Evolutionary conservation across 2,329 filamentous ascomycete species (phyloP).

Genomic region (Berkeleyomyces rouxiae): DNA sequence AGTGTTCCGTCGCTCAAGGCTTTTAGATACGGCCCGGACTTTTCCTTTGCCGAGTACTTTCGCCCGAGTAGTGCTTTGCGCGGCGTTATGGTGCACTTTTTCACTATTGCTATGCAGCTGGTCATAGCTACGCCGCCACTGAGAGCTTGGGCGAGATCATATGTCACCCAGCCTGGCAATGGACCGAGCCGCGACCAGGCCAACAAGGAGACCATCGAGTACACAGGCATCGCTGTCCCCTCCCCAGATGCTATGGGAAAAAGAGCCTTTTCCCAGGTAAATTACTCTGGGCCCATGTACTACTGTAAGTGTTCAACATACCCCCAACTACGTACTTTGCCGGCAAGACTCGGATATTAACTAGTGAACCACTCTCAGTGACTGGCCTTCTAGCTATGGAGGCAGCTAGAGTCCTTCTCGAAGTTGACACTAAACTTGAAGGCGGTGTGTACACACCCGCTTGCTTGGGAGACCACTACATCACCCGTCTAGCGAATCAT

Average conservation of each 20-base stretch:
- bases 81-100: slow-evolving; percentile 34
- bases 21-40: slow-evolving; percentile 43
- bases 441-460: slow-evolving; percentile 60
- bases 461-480: slow-evolving; percentile 48
- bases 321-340: not conserved
- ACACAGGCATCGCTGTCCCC: slow-evolving; percentile 37
- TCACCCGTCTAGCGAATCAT: slow-evolving; percentile 43
- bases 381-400: slow-evolving; percentile 48
- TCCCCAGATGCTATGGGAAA: slow-evolving; percentile 21
- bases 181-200: slow-evolving; percentile 36
- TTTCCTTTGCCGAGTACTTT: slow-evolving; percentile 39
- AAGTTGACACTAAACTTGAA: slow-evolving; percentile 41
- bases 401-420: slow-evolving; percentile 47
- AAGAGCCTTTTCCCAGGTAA: slow-evolving; percentile 37
- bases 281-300: slow-evolving; percentile 42
- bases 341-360: not conserved
- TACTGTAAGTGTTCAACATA: slow-evolving; percentile 31
- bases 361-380: slow-evolving; percentile 25
- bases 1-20: slow-evolving; percentile 26
- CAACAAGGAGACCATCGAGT: slow-evolving; percentile 44
- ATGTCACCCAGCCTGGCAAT: slow-evolving; percentile 37
- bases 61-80: slow-evolving; percentile 32
- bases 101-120: slow-evolving; percentile 26
- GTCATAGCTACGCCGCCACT: slow-evolving; percentile 31
- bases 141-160: slow-evolving; percentile 27